These are phyloP conservation scores for Pelagophyceae sp. DNA, from an alignment of 352 stramenopile genomes.

Conservation along the genomic window DNA sequence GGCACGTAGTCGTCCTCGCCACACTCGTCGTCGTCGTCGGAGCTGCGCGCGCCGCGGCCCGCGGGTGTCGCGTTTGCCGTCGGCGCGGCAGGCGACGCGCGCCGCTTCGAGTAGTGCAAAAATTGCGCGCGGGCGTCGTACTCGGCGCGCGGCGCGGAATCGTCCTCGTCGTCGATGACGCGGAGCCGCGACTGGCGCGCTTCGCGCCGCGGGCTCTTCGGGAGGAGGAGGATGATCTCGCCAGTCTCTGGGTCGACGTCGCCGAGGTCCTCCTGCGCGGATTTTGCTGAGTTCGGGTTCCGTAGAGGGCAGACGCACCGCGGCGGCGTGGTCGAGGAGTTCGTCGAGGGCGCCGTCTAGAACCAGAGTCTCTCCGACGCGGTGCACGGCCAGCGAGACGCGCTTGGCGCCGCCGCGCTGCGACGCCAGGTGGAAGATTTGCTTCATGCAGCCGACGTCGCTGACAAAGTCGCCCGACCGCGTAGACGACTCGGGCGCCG, in stretches of 20 bases:
- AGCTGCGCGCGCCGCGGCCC: not conserved
- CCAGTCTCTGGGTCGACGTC: conserved; percentile 15
- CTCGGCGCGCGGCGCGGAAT: too few species aligned
- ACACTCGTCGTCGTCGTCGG: not conserved
- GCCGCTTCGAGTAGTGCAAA: not conserved
- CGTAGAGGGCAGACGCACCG: not conserved
- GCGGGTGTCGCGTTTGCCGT: too few species aligned
- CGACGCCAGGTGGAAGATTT: conserved; percentile 2
- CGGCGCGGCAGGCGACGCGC: not conserved
- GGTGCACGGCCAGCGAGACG: not conserved
- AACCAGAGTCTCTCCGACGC: conserved; percentile 1
- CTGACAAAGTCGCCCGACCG: not conserved
- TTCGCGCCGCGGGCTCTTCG: not conserved
- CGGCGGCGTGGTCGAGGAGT: not conserved
- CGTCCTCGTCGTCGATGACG: not conserved
- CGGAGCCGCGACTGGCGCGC: not conserved
- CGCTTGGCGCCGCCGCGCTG: not conserved
- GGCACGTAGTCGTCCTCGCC: not conserved
- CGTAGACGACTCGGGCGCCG: not conserved
- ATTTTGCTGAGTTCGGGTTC: too few species aligned
- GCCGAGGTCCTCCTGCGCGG: not conserved
- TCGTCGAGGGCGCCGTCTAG: conserved; percentile 2
- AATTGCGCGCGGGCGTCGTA: not conserved
- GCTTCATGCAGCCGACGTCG: not conserved
- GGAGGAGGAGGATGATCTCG: not conserved